Percentiles rank a stretch among this genome's conserved stretches.
Evolutionary conservation across 345 rosid species (phyloP).

Genomic region (Camelina laxa): DNA sequence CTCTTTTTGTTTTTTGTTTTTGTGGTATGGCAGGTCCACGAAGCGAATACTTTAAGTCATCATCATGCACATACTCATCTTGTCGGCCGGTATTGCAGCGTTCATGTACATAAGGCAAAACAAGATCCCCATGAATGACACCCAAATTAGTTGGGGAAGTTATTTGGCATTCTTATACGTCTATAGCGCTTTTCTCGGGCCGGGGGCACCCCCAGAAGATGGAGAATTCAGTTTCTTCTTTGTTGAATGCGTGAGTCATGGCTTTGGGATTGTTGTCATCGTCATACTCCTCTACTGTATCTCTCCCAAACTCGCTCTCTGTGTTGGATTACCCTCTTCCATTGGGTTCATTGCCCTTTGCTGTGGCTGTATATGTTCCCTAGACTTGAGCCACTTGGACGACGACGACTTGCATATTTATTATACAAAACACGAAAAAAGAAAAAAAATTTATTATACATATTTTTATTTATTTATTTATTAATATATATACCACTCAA

Average conservation of each 20-base stretch:
- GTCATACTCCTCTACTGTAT: neutral
- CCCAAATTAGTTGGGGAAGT: neutral
- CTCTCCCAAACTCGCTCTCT: neutral
- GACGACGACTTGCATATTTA: neutral
- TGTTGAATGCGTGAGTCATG: neutral
- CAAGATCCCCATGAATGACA: neutral
- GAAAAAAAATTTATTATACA: too few relatives aligned
- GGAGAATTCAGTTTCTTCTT: too few relatives aligned
- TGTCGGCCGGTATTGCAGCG: neutral
- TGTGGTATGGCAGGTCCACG: neutral
- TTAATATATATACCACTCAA: too few relatives aligned
- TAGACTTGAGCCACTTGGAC: too few relatives aligned
- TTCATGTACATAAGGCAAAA: neutral
- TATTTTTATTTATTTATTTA: too few relatives aligned
- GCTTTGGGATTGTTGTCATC: neutral
- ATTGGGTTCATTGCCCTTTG: neutral
- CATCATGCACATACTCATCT: neutral
- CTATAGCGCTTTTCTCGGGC: neutral
- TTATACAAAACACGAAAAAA: too few relatives aligned
- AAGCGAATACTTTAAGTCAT: neutral
- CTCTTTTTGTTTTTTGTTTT: neutral
- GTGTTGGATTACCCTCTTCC: neutral
- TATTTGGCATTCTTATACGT: neutral
- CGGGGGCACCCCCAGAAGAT: too few relatives aligned
- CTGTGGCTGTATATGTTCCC: too few relatives aligned